Evolutionary conservation across 1,284 basidiomycete species (phyloP), one percentile per base, ranked within the genome.

Genomic region (Takashimella tepidaria): DNA sequence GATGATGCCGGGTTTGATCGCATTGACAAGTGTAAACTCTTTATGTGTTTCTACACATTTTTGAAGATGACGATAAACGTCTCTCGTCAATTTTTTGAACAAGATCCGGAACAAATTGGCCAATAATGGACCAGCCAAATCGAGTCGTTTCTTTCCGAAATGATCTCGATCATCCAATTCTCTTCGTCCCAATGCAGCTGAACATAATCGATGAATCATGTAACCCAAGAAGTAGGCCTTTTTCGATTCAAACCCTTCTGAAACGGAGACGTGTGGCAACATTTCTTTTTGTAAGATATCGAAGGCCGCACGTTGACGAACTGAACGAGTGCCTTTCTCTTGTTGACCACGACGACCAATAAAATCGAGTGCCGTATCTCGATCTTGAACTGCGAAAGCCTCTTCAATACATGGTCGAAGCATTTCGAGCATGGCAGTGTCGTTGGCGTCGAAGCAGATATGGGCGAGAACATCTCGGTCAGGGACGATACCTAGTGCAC

Each of bases 151-250:
- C 79, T 98, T 98, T 51, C 95, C 95, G 68, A 98, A 98, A 77
- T 99, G 96, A 79, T 99, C 95, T 79, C 95, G 91, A 77, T 99
- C 95, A 71, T 99, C 95, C 41, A 98, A 81, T 71, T 98, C 96
- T 67, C 96, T 82, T 53, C 96, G 82, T 70, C 98, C 93, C 66
- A 98, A 77, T 16, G 92, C 92, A 41, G 96, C 93, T 16, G 97
- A 83, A 4, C 97, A 79, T 23, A 99, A 81, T 55, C 96, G 86
- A 77, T 98, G 95, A 48, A 98, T 89, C 95, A 99, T 99, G 77
- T 98, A 98, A n/a, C 96, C 96, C 60, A 98, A 92, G 82, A 98
- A 99, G 77, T 93, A 98, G 2, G 96, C 96, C 76, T 99, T 99
- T 79, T 96, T 96, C 41, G 90, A 93, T 76, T 96, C 91, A 31